phyloP scores from a whole-genome alignment of 345 rosid genomes.

The Laguncularia racemosa region DNA sequence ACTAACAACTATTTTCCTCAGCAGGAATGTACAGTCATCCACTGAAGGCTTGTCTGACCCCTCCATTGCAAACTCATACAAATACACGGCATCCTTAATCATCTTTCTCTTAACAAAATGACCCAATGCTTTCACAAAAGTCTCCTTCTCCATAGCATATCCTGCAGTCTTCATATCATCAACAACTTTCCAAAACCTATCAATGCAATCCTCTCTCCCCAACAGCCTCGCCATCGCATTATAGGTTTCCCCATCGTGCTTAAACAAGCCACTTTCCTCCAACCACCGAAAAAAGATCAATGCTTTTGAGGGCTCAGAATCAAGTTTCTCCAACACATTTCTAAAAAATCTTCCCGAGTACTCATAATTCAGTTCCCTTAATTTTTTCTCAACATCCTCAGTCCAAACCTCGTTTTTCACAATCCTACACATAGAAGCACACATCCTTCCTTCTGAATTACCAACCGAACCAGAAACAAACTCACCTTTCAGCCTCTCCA shows the following conservation, averaged over 20 bases:
- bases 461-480: constrained; percentile 51
- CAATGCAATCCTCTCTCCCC: constrained; percentile 71
- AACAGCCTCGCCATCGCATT: constrained; percentile 67
- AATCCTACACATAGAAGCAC: constrained; percentile 49
- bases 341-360: constrained; percentile 52
- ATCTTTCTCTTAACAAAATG: constrained; percentile 58
- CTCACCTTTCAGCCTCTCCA: constrained; percentile 44
- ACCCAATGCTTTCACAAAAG: constrained; percentile 40
- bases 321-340: constrained; percentile 57
- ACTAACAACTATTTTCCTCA: constrained; percentile 55
- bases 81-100: constrained; percentile 64
- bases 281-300: constrained; percentile 78
- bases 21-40: constrained; percentile 40
- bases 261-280: constrained; percentile 50
- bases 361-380: constrained; percentile 37
- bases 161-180: constrained; percentile 60
- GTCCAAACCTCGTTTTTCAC: constrained; percentile 65
- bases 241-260: constrained; percentile 53
- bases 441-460: constrained; percentile 39
- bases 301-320: constrained; percentile 63
- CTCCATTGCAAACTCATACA: constrained; percentile 68
- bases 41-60: constrained; percentile 51
- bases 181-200: constrained; percentile 69
- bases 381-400: constrained; percentile 47
- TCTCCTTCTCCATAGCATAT: constrained; percentile 58